A percentile compares a stretch with the other conserved stretches of the same genome.
Evolutionary conservation across 129 eudicot genomes (phyloP).

Genomic region (Ambrosia artemisiifolia): DNA sequence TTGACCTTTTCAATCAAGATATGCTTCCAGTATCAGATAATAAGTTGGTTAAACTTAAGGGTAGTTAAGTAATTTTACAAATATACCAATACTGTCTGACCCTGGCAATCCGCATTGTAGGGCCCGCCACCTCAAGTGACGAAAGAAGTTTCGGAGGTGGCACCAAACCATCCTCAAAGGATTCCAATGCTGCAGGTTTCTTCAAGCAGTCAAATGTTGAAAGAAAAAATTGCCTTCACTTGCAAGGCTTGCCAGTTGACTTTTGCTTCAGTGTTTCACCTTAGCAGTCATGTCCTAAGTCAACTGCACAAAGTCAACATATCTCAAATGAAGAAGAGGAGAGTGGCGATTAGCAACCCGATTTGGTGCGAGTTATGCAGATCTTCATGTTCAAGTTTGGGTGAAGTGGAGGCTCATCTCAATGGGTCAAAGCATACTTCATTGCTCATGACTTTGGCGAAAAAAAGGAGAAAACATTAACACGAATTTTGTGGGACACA

Average conservation of each 20-base stretch:
- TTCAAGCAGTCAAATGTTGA: constrained; percentile 24
- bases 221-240: constrained; percentile 33
- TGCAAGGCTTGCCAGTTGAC: constrained; percentile 52
- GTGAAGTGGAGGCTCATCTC: constrained; percentile 44
- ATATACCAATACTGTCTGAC: constrained; percentile 10
- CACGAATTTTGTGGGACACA: background rate
- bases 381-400: constrained; percentile 40
- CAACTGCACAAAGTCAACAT: constrained; percentile 35
- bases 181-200: constrained; percentile 34
- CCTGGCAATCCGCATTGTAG: constrained; percentile 30
- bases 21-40: background rate
- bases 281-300: constrained; percentile 40
- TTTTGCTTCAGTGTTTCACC: constrained; percentile 41
- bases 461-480: constrained; percentile 9
- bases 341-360: constrained; percentile 43
- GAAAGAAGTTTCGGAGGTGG: constrained; percentile 23
- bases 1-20: background rate
- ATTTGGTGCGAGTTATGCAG: constrained; percentile 38
- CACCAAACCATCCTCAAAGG: constrained; percentile 14
- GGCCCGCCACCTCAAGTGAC: constrained; percentile 23
- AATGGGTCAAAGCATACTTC: constrained; percentile 40
- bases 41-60: background rate
- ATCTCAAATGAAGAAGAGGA: constrained; percentile 35
- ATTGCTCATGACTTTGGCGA: constrained; percentile 9
- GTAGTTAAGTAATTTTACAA: background rate